Base-by-base conservation (phyloP, 805 yeast genomes). In the Suhomyces kilbournensis region DNA sequence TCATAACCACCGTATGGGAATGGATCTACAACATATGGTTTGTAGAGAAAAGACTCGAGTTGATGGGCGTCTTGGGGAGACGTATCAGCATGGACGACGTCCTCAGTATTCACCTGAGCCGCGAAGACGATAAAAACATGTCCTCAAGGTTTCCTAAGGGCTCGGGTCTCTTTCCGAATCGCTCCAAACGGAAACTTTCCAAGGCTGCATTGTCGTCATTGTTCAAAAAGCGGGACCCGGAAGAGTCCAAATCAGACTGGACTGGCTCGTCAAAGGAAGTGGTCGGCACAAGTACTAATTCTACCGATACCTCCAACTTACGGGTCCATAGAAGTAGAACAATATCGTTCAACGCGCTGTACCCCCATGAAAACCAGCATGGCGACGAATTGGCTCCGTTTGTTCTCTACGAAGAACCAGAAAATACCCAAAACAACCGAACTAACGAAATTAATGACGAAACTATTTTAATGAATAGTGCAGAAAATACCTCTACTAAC, bases 21-120 rank as follows among this genome's bases (percentile, higher is more conserved):
- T 83, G 90, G 86, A 65, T 83, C 8, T 79, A 73, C 59, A 77
- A 82, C 44, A 81, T 84, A 42, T 77, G 80, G 55, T 60, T 72
- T 15, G 61, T 80, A 43, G 85, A 82, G 55, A 72, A 76, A 54
- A 66, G 75, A 30, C 64, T 71, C 26, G 90, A 85, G 55, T 69
- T 77, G 47, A 70, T 71, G 56, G 86, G 86, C 0, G 80, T 86
- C 8, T 74, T 86, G 45, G 92, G 92, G 0, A 73, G 90, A 54
- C 74, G 80, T 54, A 66, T 75, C 48, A 77, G 84, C 30, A 68
- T 73, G 47, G 83, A 80, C 47, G 82, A 79, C 51, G 65, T 61
- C 7, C 32, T 54, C 9, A 50, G 53, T 10, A 25, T 53, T 48
- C 46, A 54, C 49, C 53, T 54, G 50, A 50, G 59, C 52, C 44